A percentile compares a stretch with the other conserved stretches of the same genome.
phyloP scores from a whole-genome alignment of 1,139 yeast species.

The Yamadazyma blattariae region DNA sequence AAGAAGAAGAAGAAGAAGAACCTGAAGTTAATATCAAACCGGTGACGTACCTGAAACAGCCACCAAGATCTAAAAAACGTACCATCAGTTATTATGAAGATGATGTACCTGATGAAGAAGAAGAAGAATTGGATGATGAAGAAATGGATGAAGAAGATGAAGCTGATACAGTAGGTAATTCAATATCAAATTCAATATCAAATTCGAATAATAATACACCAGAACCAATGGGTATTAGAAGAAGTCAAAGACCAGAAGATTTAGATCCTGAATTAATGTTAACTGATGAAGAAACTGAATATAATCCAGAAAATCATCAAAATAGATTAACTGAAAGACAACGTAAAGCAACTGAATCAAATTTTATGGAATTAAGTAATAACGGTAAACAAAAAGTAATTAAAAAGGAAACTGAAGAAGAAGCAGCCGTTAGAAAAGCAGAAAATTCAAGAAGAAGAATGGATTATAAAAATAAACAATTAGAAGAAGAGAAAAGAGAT shows the following conservation, averaged over 20 bases:
- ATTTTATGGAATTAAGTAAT: slow-evolving; percentile 24
- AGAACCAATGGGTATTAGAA: background rate
- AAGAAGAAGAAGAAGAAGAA: slow-evolving; percentile 24
- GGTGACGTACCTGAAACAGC: slow-evolving; percentile 5
- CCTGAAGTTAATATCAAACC: too few species aligned
- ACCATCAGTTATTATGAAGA: slow-evolving; percentile 32
- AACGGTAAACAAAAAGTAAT: slow-evolving; percentile 18
- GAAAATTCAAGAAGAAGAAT: slow-evolving; percentile 88
- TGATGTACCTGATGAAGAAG: slow-evolving; percentile 27
- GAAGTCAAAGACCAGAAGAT: slow-evolving; percentile 18
- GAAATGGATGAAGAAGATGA: slow-evolving; percentile 29
- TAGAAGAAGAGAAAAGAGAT: slow-evolving; percentile 91
- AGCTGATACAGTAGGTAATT: slow-evolving; percentile 1
- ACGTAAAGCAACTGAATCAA: slow-evolving; percentile 41
- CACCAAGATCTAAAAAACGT: slow-evolving; percentile 28
- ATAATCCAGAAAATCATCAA: slow-evolving; percentile 45
- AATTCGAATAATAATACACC: background rate
- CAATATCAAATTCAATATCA: slow-evolving; percentile 5
- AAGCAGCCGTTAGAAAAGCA: slow-evolving; percentile 74
- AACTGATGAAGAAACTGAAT: slow-evolving; percentile 45
- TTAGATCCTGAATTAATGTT: slow-evolving; percentile 39
- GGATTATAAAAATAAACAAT: slow-evolving; percentile 75
- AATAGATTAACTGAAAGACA: slow-evolving; percentile 64
- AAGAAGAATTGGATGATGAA: slow-evolving; percentile 29
- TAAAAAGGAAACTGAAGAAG: slow-evolving; percentile 72